These are phyloP conservation scores for Tetradesmus obliquus DNA, from an alignment of 139 green algal species.

Conservation along the genomic window DNA sequence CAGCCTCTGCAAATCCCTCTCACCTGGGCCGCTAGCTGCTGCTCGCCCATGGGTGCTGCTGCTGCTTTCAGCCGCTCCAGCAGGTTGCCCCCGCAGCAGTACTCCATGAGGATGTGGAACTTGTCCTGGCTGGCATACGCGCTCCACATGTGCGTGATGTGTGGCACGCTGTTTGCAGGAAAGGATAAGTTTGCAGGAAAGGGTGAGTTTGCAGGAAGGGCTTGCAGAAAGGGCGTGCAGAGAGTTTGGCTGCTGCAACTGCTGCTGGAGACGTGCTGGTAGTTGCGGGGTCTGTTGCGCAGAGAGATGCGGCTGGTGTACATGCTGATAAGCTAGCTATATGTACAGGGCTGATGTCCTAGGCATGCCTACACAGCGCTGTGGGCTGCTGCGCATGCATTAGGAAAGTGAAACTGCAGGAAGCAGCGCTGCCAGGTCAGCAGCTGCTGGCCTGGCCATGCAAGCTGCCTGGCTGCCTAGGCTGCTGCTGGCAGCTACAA, in stretches of 20 bases:
- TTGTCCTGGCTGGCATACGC: constrained; percentile 31
- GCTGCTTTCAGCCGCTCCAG: constrained; percentile 62
- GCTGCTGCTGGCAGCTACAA: constrained; percentile 14
- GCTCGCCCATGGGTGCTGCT: constrained; percentile 3
- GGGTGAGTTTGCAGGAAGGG: background rate
- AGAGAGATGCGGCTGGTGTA: background rate
- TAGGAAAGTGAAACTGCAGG: background rate
- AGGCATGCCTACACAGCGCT: background rate
- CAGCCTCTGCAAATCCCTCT: background rate
- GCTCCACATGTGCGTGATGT: constrained; percentile 36
- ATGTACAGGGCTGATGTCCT: background rate
- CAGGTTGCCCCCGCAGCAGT: constrained; percentile 75
- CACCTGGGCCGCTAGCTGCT: constrained; percentile 29
- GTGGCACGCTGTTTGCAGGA: constrained; percentile 26
- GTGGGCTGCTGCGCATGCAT: background rate
- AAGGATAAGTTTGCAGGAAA: background rate
- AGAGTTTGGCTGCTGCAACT: background rate
- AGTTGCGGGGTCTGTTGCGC: too few species aligned
- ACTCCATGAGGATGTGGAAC: constrained; percentile 80
- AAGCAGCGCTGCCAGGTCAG: background rate
- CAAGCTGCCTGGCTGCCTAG: background rate
- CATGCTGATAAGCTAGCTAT: background rate
- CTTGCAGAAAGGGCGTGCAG: background rate
- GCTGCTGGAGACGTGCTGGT: background rate
- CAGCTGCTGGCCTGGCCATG: background rate